Evolutionary conservation across 495 filamentous ascomycete genomes (phyloP), one percentile per base, ranked within the genome.

Genomic region (Patellaria atrata): DNA sequence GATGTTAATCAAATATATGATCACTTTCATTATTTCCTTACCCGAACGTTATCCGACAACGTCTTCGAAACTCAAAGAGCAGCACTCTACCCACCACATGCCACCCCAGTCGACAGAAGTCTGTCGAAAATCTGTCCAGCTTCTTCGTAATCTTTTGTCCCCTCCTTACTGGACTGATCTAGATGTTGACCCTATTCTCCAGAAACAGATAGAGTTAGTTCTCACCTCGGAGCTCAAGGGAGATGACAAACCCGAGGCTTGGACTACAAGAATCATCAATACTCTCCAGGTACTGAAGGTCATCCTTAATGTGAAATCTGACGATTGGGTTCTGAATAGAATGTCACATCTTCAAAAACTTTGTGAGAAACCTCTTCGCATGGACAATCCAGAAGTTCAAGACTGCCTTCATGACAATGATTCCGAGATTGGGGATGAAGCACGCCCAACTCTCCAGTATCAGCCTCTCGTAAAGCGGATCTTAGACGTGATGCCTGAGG

Each of bases 161-260:
- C 79, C 83, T 13, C 71, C 76, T 13, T 91, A 80, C 52, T 99
- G 91, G 91, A 77, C 73, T 16, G 89, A 94, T 48, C 61, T 94
- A 17, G 85, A 94, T 22, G 64, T 94, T 26, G 89, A 94, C 47
- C 26, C 36, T 15, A 63, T 94, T 23, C 87, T 93, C 45, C 79
- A 79, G 9, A 89, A 84, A 41, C 74, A 84, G 33, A 93, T 82
- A 5, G 87, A 96, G 39, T 71, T 73, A 2, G 75, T 91, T 28
- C 57, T 93, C 2, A 70, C 76, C 7, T 30, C 44, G 4, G 60
- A 64, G n/a, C 42, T 48, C 15, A 54, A 55, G 35, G 60, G 62
- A 1, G 70, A 78, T 26, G 74, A 78, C 22, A 76, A 77, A 54
- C 51, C 16, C 38, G 58, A 61, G 22, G 35, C 40, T 3, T 78